Percentiles rank a stretch among this genome's conserved stretches.
phyloP scores from a whole-genome alignment of 345 rosid species.

The Microthlaspi erraticum region DNA sequence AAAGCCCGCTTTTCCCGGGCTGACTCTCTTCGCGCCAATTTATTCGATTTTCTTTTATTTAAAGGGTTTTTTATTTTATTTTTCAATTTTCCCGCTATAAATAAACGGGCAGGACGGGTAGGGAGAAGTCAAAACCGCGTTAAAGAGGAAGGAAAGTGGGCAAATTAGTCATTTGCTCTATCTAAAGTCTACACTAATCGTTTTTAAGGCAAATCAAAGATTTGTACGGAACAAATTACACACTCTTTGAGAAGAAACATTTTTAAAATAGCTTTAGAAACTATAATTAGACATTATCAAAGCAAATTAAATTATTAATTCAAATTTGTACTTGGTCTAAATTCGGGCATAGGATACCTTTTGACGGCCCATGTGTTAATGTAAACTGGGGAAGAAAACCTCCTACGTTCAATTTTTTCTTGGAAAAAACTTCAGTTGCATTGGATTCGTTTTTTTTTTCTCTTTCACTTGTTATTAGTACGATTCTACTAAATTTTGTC shows the following conservation, averaged over 20 bases:
- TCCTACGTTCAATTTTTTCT: not conserved
- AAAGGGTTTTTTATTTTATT: not conserved
- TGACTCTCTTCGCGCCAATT: slow-evolving; percentile 32
- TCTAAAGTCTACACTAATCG: not conserved
- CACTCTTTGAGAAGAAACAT: slow-evolving; percentile 3
- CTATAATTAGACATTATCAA: not conserved
- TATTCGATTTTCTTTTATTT: not conserved
- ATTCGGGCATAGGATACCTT: slow-evolving; percentile 36
- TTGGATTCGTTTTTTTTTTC: slow-evolving; percentile 32
- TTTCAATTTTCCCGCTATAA: slow-evolving; percentile 27
- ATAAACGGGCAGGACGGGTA: slow-evolving; percentile 27
- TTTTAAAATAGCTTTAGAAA: slow-evolving; percentile 2
- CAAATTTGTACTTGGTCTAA: not conserved
- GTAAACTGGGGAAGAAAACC: not conserved
- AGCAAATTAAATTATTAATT: not conserved
- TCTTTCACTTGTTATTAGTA: slow-evolving; percentile 25
- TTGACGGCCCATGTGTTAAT: slow-evolving; percentile 13
- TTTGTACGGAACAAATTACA: slow-evolving; percentile 29
- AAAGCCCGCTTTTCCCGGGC: slow-evolving; percentile 32
- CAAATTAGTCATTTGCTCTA: slow-evolving; percentile 16
- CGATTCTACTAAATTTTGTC: not conserved
- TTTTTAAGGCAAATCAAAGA: slow-evolving; percentile 11
- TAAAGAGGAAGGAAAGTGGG: not conserved
- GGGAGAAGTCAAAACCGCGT: slow-evolving; percentile 39
- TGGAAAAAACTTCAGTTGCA: not conserved